Evolutionary conservation across 208 protist species (phyloP).

Genomic region (Angomonas ambiguus): DNA sequence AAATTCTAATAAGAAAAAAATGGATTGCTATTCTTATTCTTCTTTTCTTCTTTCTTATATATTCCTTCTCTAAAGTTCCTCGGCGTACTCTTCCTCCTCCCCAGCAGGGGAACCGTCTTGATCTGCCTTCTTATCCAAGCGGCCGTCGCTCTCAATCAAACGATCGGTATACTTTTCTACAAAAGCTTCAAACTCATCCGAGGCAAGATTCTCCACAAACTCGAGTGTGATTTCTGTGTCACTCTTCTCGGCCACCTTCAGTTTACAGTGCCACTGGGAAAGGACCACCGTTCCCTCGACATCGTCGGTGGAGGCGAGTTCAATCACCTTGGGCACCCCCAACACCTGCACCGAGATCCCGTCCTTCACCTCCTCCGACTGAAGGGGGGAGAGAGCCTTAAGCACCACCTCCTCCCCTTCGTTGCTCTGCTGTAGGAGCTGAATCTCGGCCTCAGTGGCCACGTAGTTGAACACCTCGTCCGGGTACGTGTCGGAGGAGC

Average conservation of each 20-base stretch:
- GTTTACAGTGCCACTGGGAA: constrained; percentile 52
- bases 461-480: constrained; percentile 60
- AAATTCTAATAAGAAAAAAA: constrained; percentile 1
- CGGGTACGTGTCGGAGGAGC: constrained; percentile 44
- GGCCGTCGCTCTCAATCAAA: constrained; percentile 52
- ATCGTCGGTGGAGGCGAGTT: constrained; percentile 45
- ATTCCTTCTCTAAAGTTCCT: constrained; percentile 12
- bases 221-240: constrained; percentile 36
- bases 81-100: constrained; percentile 11
- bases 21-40: background rate
- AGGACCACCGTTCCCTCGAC: constrained; percentile 50
- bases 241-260: constrained; percentile 41
- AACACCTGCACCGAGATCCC: constrained; percentile 40
- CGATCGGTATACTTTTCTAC: constrained; percentile 34
- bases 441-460: constrained; percentile 20
- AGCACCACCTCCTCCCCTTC: constrained; percentile 42
- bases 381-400: constrained; percentile 45
- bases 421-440: constrained; percentile 16
- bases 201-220: constrained; percentile 52
- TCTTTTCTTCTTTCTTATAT: constrained; percentile 1
- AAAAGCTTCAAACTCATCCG: constrained; percentile 40
- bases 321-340: constrained; percentile 69
- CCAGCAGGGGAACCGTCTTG: background rate
- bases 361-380: constrained; percentile 18
- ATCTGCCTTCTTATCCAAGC: constrained; percentile 35